Percentiles rank a stretch among this genome's conserved stretches.
Conservation (phyloP, 768 basidiomycete genomes). For the Ramaria sp. region DNA sequence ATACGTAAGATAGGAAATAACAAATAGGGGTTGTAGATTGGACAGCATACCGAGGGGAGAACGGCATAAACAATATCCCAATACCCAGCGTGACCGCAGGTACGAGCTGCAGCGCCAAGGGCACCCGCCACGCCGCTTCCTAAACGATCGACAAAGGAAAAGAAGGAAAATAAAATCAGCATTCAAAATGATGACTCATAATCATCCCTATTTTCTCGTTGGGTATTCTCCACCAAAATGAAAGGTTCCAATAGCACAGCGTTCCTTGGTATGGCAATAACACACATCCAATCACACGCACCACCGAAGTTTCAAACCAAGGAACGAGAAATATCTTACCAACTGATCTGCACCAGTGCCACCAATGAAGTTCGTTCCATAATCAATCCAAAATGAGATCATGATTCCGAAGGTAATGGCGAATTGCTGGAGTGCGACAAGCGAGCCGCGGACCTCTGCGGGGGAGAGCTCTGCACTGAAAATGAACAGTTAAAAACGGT, state of each 20-base stretch:
- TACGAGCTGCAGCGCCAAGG: constrained; percentile 61
- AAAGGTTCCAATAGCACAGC: too few relatives aligned
- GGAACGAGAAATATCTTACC: not conserved
- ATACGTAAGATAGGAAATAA: too few relatives aligned
- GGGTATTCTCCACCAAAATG: too few relatives aligned
- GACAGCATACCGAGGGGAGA: constrained; percentile 39
- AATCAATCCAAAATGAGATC: constrained; percentile 41
- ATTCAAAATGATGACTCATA: not conserved
- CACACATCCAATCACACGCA: too few relatives aligned
- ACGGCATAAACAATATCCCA: constrained; percentile 71
- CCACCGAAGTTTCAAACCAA: too few relatives aligned
- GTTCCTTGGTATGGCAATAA: too few relatives aligned
- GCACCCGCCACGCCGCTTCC: constrained; percentile 68
- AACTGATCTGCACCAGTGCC: constrained; percentile 42
- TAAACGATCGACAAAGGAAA: constrained; percentile 19
- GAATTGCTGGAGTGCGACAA: constrained; percentile 74
- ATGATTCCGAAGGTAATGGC: constrained; percentile 77
- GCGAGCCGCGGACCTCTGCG: constrained; percentile 70
- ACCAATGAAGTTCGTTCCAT: constrained; percentile 59
- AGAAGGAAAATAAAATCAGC: too few relatives aligned
- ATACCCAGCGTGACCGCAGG: constrained; percentile 61
- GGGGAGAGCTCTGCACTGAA: constrained; percentile 48
- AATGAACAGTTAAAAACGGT: not conserved
- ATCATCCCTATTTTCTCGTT: too few relatives aligned
- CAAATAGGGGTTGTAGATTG: constrained; percentile 24